Conservation (phyloP, 257 asterid genomes). For the Forsythia viridissima region DNA sequence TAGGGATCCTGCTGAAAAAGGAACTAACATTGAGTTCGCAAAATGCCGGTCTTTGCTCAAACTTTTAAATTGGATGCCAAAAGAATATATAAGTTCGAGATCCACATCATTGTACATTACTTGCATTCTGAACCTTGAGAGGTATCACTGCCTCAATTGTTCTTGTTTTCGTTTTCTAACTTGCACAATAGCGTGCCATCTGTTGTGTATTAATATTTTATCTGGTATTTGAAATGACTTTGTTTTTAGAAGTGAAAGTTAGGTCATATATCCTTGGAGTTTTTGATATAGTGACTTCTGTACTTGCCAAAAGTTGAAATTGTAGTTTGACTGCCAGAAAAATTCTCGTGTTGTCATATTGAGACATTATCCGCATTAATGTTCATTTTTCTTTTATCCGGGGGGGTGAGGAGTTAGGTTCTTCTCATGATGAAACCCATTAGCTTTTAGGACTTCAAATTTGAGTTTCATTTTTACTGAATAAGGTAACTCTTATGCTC, state of each 20-base stretch:
- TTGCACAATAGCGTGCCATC: neutral
- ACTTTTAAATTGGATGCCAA: slow-evolving; percentile 74
- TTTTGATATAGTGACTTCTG: slow-evolving; percentile 8
- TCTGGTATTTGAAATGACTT: neutral
- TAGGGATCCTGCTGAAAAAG: slow-evolving; percentile 37
- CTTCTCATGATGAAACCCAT: neutral
- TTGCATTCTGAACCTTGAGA: slow-evolving; percentile 82
- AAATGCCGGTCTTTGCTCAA: slow-evolving; percentile 56
- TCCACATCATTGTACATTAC: slow-evolving; percentile 55
- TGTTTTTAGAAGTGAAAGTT: neutral
- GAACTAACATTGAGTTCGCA: slow-evolving; percentile 39
- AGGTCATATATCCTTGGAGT: neutral
- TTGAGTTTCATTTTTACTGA: neutral
- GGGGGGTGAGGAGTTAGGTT: neutral
- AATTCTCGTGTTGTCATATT: neutral
- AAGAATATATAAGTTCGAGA: slow-evolving; percentile 60
- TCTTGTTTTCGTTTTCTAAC: slow-evolving; percentile 12
- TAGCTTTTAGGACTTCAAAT: neutral
- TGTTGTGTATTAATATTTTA: neutral
- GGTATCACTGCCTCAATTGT: slow-evolving; percentile 39
- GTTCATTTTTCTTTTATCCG: neutral
- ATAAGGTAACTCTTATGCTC: neutral
- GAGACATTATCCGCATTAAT: neutral
- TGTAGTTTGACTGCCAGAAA: neutral
- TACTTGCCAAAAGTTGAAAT: neutral